A percentile compares a stretch with the other conserved stretches of the same genome.
phyloP scores from a whole-genome alignment of 257 asterid species.

The Nicotiana tabacum region DNA sequence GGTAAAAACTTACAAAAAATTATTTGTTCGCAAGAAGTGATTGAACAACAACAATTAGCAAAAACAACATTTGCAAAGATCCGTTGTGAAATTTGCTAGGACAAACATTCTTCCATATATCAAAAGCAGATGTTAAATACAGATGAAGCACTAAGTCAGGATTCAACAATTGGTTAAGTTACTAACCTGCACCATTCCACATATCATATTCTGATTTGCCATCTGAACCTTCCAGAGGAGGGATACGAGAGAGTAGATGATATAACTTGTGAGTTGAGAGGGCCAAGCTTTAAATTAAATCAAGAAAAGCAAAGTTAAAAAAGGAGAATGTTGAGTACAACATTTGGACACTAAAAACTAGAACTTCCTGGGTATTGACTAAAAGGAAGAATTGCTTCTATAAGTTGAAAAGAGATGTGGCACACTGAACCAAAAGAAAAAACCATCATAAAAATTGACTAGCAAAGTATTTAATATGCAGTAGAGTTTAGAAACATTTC shows the following conservation, averaged over 20 bases:
- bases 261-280: conserved; percentile 61
- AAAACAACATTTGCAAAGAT: neutral
- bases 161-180: neutral
- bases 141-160: neutral
- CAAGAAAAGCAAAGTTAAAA: neutral
- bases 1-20: neutral
- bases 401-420: neutral
- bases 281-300: conserved; percentile 48
- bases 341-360: neutral
- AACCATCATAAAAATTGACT: neutral
- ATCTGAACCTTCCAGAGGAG: conserved; percentile 39
- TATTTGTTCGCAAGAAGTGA: no score
- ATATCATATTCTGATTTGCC: conserved; percentile 37
- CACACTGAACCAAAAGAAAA: neutral
- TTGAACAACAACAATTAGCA: no score
- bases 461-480: neutral
- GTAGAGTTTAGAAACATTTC: neutral
- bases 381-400: neutral
- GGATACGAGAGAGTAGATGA: conserved; percentile 54
- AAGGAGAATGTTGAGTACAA: neutral
- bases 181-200: conserved; percentile 71
- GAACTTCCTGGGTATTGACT: neutral
- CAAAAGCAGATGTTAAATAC: neutral
- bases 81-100: neutral
- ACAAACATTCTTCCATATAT: neutral